Evolutionary conservation across 1,284 basidiomycete species (phyloP).

Genomic region (Austroboletus rostrupii): DNA sequence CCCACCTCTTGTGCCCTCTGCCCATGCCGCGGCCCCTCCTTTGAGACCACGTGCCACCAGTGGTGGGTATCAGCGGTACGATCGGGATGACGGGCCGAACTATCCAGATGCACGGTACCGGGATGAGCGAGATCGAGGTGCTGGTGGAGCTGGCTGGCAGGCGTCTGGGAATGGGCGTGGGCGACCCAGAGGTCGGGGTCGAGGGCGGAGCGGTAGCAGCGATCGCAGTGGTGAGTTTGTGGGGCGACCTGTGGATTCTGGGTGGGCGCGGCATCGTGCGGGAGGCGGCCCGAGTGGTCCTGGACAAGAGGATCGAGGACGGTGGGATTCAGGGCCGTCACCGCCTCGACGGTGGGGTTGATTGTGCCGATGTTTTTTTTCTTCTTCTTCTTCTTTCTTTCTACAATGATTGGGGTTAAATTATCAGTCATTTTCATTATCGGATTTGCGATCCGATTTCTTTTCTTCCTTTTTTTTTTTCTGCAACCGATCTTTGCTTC

Average conservation of each 20-base stretch:
- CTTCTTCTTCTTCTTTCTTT: background rate
- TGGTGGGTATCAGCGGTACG: slow-evolving; percentile 24
- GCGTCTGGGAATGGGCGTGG: slow-evolving; percentile 28
- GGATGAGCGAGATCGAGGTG: slow-evolving; percentile 14
- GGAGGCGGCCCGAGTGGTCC: slow-evolving; percentile 10
- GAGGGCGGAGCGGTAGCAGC: slow-evolving; percentile 35
- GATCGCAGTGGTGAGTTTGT: slow-evolving; percentile 29
- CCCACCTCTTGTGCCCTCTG: slow-evolving; percentile 17
- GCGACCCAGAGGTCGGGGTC: slow-evolving; percentile 33
- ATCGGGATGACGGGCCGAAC: slow-evolving; percentile 22
- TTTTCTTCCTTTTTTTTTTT: background rate
- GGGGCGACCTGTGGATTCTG: slow-evolving; percentile 50
- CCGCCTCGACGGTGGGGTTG: slow-evolving; percentile 29
- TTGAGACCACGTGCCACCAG: slow-evolving; percentile 20
- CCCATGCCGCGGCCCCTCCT: slow-evolving; percentile 16
- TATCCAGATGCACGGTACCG: slow-evolving; percentile 23
- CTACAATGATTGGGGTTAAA: slow-evolving; percentile 15
- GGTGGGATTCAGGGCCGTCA: slow-evolving; percentile 28
- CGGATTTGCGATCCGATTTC: background rate
- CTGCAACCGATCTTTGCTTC: slow-evolving; percentile 3
- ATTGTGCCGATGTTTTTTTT: background rate
- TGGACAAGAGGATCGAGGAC: slow-evolving; percentile 21
- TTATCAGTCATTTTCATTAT: slow-evolving; percentile 22
- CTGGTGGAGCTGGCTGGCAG: slow-evolving; percentile 24
- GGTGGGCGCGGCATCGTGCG: slow-evolving; percentile 45